Percentiles rank a stretch among this genome's conserved stretches.
phyloP scores from a whole-genome alignment of 2,329 filamentous ascomycete genomes.

The Cladophialophora carrionii region DNA sequence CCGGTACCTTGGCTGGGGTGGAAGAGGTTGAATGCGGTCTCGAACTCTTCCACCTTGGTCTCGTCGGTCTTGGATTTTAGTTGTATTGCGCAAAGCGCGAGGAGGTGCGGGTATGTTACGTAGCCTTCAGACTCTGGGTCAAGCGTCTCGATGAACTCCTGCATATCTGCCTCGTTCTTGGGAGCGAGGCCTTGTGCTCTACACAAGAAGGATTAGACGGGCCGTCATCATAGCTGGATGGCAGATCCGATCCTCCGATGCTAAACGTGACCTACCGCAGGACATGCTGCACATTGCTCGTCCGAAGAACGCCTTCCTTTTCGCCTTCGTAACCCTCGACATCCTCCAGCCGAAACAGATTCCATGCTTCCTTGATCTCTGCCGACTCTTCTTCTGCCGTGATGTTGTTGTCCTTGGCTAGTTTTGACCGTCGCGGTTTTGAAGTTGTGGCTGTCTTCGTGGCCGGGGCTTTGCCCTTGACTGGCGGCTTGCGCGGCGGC shows the following conservation, averaged over 20 bases:
- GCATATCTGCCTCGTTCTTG: constrained; percentile 64
- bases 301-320: constrained; percentile 70
- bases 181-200: constrained; percentile 82
- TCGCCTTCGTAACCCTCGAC: constrained; percentile 68
- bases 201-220: constrained; percentile 21
- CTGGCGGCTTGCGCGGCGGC: constrained; percentile 30
- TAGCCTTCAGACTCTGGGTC: constrained; percentile 81
- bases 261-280: constrained; percentile 62
- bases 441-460: constrained; percentile 40
- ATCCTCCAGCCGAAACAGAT: constrained; percentile 66
- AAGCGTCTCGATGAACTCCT: constrained; percentile 76
- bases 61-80: constrained; percentile 63
- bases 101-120: constrained; percentile 77
- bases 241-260: neutral
- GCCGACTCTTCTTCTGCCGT: constrained; percentile 79
- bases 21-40: constrained; percentile 82
- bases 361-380: constrained; percentile 89
- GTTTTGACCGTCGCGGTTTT: constrained; percentile 72
- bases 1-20: constrained; percentile 54
- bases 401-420: constrained; percentile 89
- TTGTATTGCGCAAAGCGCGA: constrained; percentile 86
- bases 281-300: constrained; percentile 69
- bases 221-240: neutral
- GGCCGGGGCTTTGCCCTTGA: constrained; percentile 40
- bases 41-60: constrained; percentile 65